These are phyloP conservation scores for Globisporangium nodosum DNA, from an alignment of 352 stramenopile species.

Conservation along the genomic window DNA sequence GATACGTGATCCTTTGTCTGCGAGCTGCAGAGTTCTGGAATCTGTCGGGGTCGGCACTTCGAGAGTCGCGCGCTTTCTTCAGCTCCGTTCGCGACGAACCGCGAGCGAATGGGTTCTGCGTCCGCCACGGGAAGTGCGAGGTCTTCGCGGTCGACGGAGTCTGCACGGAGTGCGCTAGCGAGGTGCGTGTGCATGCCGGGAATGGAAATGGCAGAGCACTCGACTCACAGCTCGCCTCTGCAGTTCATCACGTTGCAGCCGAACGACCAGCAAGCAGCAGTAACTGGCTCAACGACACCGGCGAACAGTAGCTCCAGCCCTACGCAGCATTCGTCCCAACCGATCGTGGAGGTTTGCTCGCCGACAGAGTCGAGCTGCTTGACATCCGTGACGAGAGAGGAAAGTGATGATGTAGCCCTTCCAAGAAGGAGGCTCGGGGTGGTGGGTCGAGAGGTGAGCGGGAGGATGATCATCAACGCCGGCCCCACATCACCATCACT, in stretches of 20 bases:
- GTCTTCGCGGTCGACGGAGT: conserved; percentile 38
- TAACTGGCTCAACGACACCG: not conserved
- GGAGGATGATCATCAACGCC: not conserved
- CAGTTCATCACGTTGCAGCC: not conserved
- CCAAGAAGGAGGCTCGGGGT: conserved; percentile 2
- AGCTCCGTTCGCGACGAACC: conserved; percentile 34
- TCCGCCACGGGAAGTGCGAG: conserved; percentile 41
- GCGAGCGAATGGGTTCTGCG: conserved; percentile 36
- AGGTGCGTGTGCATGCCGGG: conserved; percentile 21
- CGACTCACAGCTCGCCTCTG: not conserved
- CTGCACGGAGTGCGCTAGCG: conserved; percentile 37
- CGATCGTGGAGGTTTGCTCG: not conserved
- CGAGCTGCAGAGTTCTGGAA: conserved; percentile 37
- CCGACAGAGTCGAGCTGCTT: not conserved
- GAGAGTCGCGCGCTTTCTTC: conserved; percentile 21
- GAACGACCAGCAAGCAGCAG: not conserved
- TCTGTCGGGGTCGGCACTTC: conserved; percentile 32
- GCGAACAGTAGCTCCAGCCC: not conserved
- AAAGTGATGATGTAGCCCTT: not conserved
- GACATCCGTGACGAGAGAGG: not conserved
- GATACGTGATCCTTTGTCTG: not conserved
- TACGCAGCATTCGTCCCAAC: not conserved
- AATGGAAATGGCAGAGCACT: not conserved
- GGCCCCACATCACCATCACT: not conserved
- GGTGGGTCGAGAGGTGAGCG: not conserved